Base-by-base conservation (phyloP, 2,329 filamentous ascomycete genomes). In the Trichoderma koningii region DNA sequence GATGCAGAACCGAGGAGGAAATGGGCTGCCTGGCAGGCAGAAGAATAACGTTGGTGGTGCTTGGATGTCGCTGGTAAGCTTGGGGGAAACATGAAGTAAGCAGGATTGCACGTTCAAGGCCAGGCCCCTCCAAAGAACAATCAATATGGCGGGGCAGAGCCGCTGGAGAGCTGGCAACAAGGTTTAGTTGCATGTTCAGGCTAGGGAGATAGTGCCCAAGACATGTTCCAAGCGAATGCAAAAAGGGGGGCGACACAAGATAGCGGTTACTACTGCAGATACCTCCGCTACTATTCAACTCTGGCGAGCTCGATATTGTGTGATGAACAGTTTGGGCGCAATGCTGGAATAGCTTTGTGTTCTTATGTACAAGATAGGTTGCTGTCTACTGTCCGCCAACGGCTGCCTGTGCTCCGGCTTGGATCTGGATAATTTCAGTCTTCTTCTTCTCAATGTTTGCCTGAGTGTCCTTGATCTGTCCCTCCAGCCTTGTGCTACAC, bases 391-490 rank as follows among this genome's bases (percentile, higher is more conserved):
- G 71, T 71, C 62, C 70, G 53, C 70, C 72, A 21, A 73, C 73
- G 14, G 74, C 76, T 15, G 78, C 78, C 70, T 86, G 83, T 4
- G 82, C 80, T 42, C 77, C 77, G 12, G 81, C 75, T 71, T 87
- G 85, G 9, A 80, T 70, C 70, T 85, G 83, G 53, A 87, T 85
- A 67, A 87, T 87, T 71, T 87, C 83, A 28, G 76, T 77, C 76
- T 85, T 86, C 76, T 86, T 85, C 74, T 79, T 83, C 71, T 87
- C 84, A 21, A 85, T 76, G 75, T 84, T 86, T 7, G 77, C 79
- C 71, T 87, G 83, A 1, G 77, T 77, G 59, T 86, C 84, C 70
- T 81, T 83, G 70, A 87, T 86, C 70, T 82, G 80, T 3, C 68
- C 73, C 66, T 87, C 85, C 52, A 82, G 71, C 64, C 78, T 75